A percentile compares a stretch with the other conserved stretches of the same genome.
These are phyloP conservation scores for Macroventuria anomochaeta DNA, from an alignment of 2,329 filamentous ascomycete genomes.

Conservation along the genomic window DNA sequence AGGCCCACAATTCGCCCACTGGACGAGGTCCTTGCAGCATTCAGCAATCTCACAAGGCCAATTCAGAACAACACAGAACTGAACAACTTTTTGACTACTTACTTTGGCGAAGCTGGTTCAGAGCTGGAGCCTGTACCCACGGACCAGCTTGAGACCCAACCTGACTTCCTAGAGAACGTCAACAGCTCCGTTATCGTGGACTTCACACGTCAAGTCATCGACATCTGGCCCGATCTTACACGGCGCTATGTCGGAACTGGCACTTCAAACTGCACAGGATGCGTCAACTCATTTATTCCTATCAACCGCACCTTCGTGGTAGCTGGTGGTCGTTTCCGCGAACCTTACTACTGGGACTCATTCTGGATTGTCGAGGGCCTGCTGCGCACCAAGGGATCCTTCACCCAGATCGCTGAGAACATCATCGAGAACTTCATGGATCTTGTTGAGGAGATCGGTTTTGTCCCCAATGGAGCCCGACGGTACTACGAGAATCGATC, in stretches of 20 bases:
- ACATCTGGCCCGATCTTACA: slow-evolving; percentile 73
- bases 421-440: slow-evolving; percentile 75
- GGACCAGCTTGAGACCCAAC: slow-evolving; percentile 61
- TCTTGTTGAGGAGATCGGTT: slow-evolving; percentile 68
- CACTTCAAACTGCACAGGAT: slow-evolving; percentile 58
- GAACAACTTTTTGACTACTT: slow-evolving; percentile 65
- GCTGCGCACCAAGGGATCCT: slow-evolving; percentile 68
- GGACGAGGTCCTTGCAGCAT: slow-evolving; percentile 67
- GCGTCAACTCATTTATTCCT: slow-evolving; percentile 70
- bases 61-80: slow-evolving; percentile 69
- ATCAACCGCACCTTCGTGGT: slow-evolving; percentile 73
- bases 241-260: slow-evolving; percentile 60
- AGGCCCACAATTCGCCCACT: slow-evolving; percentile 68
- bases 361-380: slow-evolving; percentile 73
- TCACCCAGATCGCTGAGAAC: slow-evolving; percentile 68
- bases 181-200: slow-evolving; percentile 65
- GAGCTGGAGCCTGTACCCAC: slow-evolving; percentile 64
- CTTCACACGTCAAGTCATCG: slow-evolving; percentile 69
- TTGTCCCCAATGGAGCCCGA: slow-evolving; percentile 72
- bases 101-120: slow-evolving; percentile 69
- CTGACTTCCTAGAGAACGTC: slow-evolving; percentile 64
- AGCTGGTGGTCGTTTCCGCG: slow-evolving; percentile 72
- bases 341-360: slow-evolving; percentile 75
- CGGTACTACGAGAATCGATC: slow-evolving; percentile 72
- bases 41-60: slow-evolving; percentile 65